Percentiles rank a stretch among this genome's conserved stretches.
Evolutionary conservation across 177 flowering plant species (phyloP).

Genomic region (Vitis hybrid): DNA sequence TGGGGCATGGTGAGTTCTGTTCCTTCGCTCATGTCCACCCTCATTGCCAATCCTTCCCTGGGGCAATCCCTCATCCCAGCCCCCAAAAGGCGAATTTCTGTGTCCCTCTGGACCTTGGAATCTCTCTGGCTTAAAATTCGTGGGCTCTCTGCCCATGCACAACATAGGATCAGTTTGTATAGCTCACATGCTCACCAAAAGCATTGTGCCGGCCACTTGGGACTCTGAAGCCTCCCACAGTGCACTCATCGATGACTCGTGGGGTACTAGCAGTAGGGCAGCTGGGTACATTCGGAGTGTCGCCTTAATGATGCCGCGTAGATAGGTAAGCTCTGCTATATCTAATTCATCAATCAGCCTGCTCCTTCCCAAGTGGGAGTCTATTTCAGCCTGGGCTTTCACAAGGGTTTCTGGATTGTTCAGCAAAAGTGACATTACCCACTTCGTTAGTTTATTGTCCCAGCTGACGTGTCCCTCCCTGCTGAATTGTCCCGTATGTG

Average conservation of each 20-base stretch:
- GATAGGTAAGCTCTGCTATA: conserved; percentile 32
- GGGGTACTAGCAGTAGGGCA: conserved; percentile 34
- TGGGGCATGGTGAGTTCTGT: conserved; percentile 36
- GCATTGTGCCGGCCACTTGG: conserved; percentile 42
- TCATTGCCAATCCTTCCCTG: conserved; percentile 40
- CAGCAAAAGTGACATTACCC: conserved; percentile 49
- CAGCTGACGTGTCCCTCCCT: conserved; percentile 41
- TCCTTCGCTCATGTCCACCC: conserved; percentile 40
- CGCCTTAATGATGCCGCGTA: conserved; percentile 35
- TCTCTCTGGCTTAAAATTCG: conserved; percentile 44
- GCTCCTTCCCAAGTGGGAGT: conserved; percentile 27
- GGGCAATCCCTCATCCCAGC: conserved; percentile 48
- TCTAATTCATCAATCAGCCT: conserved; percentile 45
- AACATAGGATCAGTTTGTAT: conserved; percentile 39
- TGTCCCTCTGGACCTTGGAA: conserved; percentile 20
- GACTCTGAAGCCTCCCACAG: conserved; percentile 29
- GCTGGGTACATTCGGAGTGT: conserved; percentile 39
- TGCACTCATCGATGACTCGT: conserved; percentile 31
- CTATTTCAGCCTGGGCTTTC: conserved; percentile 42
- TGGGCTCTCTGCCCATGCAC: conserved; percentile 33
- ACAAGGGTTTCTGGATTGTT: conserved; percentile 34
- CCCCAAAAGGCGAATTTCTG: conserved; percentile 43
- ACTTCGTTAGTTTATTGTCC: conserved; percentile 44
- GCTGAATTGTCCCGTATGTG: conserved; percentile 10
- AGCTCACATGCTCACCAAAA: conserved; percentile 44